Percentiles rank a stretch among this genome's conserved stretches.
These are phyloP conservation scores for Sphagnum contortum DNA, from an alignment of 225 moss, liverwort and hornwort species.

Conservation along the genomic window DNA sequence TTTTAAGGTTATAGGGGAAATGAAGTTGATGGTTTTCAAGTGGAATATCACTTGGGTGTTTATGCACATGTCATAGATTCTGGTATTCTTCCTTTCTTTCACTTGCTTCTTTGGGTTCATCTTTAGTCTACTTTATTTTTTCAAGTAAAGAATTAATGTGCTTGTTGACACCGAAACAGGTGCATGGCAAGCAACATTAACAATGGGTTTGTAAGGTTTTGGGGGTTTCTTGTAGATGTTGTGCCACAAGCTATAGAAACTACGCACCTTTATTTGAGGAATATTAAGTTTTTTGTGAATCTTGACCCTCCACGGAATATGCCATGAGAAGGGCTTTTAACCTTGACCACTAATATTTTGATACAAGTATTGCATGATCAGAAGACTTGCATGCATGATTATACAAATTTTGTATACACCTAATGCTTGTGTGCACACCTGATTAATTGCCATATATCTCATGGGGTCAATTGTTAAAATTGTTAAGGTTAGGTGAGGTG, in stretches of 20 bases:
- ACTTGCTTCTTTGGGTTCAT: no score
- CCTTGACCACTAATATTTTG: constrained; percentile 60
- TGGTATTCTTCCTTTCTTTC: constrained; percentile 20
- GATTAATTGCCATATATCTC: no score
- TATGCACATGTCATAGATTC: constrained; percentile 35
- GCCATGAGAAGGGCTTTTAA: constrained; percentile 87
- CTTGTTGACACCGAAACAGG: no score
- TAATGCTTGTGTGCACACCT: no score
- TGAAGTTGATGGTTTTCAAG: constrained; percentile 63
- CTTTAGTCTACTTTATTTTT: no score
- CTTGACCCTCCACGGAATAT: constrained; percentile 83
- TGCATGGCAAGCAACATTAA: no score
- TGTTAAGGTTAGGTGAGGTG: no score
- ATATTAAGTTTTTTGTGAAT: constrained; percentile 66
- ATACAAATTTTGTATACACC: no score
- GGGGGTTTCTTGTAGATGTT: constrained; percentile 32
- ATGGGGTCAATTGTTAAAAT: no score
- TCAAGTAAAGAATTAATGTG: no score
- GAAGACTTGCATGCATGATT: no score
- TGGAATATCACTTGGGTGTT: constrained; percentile 66
- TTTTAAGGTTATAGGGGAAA: constrained; percentile 8
- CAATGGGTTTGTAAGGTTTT: no score
- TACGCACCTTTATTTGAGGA: constrained; percentile 60
- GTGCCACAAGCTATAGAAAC: constrained; percentile 43
- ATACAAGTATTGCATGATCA: constrained; percentile 40